These are phyloP conservation scores for Phytophthora crassamura DNA, from an alignment of 352 stramenopile genomes.

Conservation along the genomic window DNA sequence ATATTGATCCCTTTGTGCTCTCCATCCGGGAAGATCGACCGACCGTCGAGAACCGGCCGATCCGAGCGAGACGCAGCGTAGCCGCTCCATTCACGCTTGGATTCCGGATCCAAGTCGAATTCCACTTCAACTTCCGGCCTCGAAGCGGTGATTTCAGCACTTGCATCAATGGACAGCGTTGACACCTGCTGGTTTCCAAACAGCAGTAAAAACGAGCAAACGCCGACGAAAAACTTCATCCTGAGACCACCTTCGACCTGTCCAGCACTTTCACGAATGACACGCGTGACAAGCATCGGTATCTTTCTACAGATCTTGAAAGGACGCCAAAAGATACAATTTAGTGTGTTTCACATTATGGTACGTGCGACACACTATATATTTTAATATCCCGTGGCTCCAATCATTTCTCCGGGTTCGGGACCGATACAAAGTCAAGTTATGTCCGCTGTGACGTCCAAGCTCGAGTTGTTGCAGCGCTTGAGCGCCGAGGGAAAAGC, in stretches of 20 bases:
- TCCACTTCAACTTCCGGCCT: conserved; percentile 37
- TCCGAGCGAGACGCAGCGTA: conserved; percentile 23
- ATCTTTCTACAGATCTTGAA: conserved; percentile 36
- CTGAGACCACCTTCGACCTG: neutral
- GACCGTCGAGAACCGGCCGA: conserved; percentile 30
- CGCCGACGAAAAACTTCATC: conserved; percentile 13
- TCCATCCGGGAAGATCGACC: conserved; percentile 17
- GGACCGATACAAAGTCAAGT: too few species aligned
- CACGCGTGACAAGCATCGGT: conserved; percentile 18
- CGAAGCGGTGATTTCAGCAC: conserved; percentile 16
- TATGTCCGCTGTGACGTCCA: too few species aligned
- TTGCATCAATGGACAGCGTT: conserved; percentile 29
- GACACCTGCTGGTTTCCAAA: conserved; percentile 3
- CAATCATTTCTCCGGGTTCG: too few species aligned
- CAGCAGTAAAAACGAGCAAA: conserved; percentile 20
- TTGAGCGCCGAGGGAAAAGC: neutral
- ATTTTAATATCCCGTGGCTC: too few species aligned
- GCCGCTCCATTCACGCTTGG: conserved; percentile 26
- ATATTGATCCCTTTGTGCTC: conserved; percentile 21
- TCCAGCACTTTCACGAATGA: conserved; percentile 15
- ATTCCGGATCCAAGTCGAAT: conserved; percentile 42
- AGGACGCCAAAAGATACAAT: conserved; percentile 25
- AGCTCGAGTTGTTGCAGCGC: too few species aligned
- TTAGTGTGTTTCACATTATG: conserved; percentile 14
- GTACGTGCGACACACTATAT: too few species aligned